These are phyloP conservation scores for Pyrenochaeta sp. DNA, from an alignment of 2,329 filamentous ascomycete species.

Conservation along the genomic window DNA sequence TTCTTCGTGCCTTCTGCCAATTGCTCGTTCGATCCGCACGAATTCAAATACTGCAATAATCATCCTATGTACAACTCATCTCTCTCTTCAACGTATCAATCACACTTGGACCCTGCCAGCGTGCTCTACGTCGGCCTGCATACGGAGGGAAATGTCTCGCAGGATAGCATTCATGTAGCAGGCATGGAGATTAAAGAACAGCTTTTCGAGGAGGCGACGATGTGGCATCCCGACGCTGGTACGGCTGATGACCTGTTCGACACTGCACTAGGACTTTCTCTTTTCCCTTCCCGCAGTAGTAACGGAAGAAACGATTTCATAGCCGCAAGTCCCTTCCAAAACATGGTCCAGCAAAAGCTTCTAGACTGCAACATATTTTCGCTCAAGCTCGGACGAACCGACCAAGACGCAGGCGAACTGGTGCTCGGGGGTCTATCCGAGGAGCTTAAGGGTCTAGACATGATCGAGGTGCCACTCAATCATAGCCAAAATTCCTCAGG, in stretches of 20 bases:
- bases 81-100: conserved; percentile 11
- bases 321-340: conserved; percentile 12
- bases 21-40: conserved; percentile 8
- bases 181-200: conserved; percentile 12
- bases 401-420: conserved; percentile 13
- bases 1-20: conserved; percentile 16
- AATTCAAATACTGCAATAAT: not conserved
- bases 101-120: conserved; percentile 1
- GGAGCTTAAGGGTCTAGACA: not conserved
- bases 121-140: conserved; percentile 5
- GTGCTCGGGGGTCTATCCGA: conserved; percentile 10
- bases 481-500: conserved; percentile 6
- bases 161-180: conserved; percentile 12
- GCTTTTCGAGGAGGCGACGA: conserved; percentile 8
- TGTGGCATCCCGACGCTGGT: conserved; percentile 3
- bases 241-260: conserved; percentile 10
- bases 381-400: conserved; percentile 4
- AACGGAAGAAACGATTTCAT: not conserved
- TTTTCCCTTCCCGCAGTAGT: conserved; percentile 4
- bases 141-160: conserved; percentile 10
- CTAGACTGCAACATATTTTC: conserved; percentile 11
- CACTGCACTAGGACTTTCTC: conserved; percentile 12
- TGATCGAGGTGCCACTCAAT: conserved; percentile 15
- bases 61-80: conserved; percentile 9
- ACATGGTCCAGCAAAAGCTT: conserved; percentile 10